Conservation (phyloP, 1,284 basidiomycete genomes). For the Puccinia hordei region DNA sequence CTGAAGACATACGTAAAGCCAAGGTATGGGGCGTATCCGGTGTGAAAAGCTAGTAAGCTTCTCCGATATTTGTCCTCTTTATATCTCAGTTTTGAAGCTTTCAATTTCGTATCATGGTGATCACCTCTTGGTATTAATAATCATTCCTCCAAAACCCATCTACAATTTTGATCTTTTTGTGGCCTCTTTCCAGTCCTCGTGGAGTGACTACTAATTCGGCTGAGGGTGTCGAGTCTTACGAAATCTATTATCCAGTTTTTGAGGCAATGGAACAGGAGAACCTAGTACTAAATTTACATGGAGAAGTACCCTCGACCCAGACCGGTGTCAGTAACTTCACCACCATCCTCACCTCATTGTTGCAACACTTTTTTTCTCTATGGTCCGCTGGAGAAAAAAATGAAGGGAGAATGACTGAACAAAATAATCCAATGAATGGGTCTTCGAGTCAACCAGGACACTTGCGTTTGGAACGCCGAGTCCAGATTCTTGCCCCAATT, state of each 20-base stretch:
- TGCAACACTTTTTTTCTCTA: no score
- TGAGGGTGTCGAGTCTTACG: slow-evolving; percentile 94
- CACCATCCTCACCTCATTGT: no score
- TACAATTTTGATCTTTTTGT: neutral
- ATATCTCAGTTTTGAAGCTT: no score
- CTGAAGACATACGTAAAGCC: slow-evolving; percentile 86
- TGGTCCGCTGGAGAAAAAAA: neutral
- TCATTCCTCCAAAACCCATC: neutral
- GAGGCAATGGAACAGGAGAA: slow-evolving; percentile 88
- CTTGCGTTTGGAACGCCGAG: slow-evolving; percentile 92
- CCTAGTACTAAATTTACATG: slow-evolving; percentile 95
- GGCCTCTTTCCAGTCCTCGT: slow-evolving; percentile 65
- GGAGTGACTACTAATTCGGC: slow-evolving; percentile 98
- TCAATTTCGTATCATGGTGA: no score
- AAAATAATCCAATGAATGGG: neutral
- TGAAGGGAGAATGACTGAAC: neutral
- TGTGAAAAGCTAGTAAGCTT: slow-evolving; percentile 47
- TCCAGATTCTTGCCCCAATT: slow-evolving; percentile 86
- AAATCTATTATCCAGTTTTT: slow-evolving; percentile 90
- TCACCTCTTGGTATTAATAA: no score
- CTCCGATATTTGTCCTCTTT: no score
- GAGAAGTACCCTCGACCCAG: slow-evolving; percentile 91
- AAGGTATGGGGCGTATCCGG: slow-evolving; percentile 74
- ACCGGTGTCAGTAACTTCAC: slow-evolving; percentile 65
- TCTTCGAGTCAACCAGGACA: slow-evolving; percentile 66